Percentiles rank a stretch among this genome's conserved stretches.
phyloP scores from a whole-genome alignment of 225 moss, liverwort and hornwort genomes.

The Marchantia paleacea region DNA sequence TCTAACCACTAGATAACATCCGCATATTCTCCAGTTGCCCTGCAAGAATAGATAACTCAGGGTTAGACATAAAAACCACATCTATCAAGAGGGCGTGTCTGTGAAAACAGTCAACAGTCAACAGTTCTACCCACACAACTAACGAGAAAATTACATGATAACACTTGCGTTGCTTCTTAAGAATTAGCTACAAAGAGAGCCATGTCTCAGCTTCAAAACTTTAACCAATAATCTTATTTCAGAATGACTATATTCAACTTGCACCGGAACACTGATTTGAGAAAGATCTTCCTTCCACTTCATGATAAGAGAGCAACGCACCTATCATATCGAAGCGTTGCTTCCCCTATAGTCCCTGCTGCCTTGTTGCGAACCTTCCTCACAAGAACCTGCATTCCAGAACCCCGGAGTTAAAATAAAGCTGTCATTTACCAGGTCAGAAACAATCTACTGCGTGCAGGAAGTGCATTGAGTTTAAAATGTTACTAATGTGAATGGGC shows the following conservation, averaged over 20 bases:
- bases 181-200: neutral
- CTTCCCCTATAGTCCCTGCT: conserved; percentile 93
- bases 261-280: neutral
- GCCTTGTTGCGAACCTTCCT: conserved; percentile 96
- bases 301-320: neutral
- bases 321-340: conserved; percentile 68
- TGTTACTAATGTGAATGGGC: neutral
- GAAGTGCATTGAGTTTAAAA: neutral
- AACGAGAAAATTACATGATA: neutral
- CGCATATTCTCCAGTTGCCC: conserved; percentile 74
- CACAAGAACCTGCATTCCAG: conserved; percentile 53
- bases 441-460: neutral
- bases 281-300: neutral
- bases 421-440: neutral
- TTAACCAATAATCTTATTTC: neutral
- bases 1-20: conserved; percentile 32
- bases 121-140: neutral
- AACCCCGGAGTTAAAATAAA: neutral
- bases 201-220: too few species aligned
- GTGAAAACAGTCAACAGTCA: neutral
- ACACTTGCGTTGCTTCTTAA: neutral
- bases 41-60: conserved; percentile 15
- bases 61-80: neutral
- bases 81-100: neutral
- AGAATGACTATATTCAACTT: neutral